Evolutionary conservation across 345 rosid genomes (phyloP).

Genomic region (Stellera chamaejasme): DNA sequence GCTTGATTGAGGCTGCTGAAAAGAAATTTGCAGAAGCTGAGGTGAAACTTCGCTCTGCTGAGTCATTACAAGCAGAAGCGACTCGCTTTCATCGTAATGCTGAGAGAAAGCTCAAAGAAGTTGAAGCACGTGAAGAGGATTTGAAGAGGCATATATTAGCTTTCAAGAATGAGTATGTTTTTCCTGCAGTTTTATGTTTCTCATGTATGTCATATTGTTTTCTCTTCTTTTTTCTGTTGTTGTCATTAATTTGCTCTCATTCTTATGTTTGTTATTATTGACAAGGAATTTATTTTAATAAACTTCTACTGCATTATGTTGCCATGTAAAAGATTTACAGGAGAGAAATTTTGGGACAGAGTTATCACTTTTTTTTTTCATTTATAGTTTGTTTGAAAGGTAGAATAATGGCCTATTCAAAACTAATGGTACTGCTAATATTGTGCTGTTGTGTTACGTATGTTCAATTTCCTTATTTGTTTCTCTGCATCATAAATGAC

Average conservation of each 20-base stretch:
- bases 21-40: constrained; percentile 61
- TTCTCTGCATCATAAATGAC: too few relatives aligned
- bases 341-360: too few relatives aligned
- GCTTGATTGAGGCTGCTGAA: constrained; percentile 61
- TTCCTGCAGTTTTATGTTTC: constrained; percentile 4
- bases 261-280: neutral
- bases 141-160: constrained; percentile 44
- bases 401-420: too few relatives aligned
- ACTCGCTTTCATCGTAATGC: constrained; percentile 56
- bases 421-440: too few relatives aligned
- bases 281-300: too few relatives aligned
- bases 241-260: neutral
- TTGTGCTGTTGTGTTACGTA: too few relatives aligned
- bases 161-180: constrained; percentile 73
- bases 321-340: too few relatives aligned
- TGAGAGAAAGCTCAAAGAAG: constrained; percentile 83
- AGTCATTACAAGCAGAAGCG: constrained; percentile 70
- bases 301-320: too few relatives aligned
- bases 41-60: constrained; percentile 54
- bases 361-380: too few relatives aligned
- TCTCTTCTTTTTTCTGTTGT: neutral
- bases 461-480: too few relatives aligned
- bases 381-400: too few relatives aligned
- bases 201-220: constrained; percentile 1
- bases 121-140: constrained; percentile 83